These are phyloP conservation scores for Hymenoscyphus infarciens DNA, from an alignment of 2,329 filamentous ascomycete genomes.

Conservation along the genomic window DNA sequence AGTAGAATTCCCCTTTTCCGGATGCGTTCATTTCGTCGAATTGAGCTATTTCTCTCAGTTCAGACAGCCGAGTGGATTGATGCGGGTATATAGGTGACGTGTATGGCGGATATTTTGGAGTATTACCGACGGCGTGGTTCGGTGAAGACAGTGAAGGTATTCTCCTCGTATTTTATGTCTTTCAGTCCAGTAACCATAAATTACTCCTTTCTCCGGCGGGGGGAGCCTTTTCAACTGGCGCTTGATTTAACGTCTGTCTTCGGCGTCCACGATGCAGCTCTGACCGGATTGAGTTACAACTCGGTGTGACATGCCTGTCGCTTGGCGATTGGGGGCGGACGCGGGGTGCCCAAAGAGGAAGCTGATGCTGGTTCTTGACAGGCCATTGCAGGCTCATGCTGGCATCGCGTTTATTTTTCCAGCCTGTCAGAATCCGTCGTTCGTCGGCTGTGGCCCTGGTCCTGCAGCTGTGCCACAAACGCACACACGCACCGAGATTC, in stretches of 20 bases:
- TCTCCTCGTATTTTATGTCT: background rate
- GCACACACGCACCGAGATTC: constrained; percentile 14
- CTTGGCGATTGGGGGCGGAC: background rate
- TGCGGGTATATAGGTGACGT: background rate
- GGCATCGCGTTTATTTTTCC: constrained; percentile 6
- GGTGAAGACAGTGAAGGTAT: background rate
- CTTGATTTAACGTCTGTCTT: background rate
- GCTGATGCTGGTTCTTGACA: background rate
- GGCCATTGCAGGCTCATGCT: background rate
- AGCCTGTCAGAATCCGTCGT: constrained; percentile 6
- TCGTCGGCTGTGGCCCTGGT: constrained; percentile 3
- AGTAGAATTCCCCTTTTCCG: background rate
- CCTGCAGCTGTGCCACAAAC: constrained; percentile 18
- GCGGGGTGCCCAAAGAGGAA: background rate
- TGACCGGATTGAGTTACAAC: background rate
- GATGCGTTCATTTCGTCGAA: background rate
- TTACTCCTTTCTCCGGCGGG: background rate
- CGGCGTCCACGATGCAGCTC: background rate
- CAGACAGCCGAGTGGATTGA: background rate
- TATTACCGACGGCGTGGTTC: background rate
- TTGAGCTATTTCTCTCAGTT: background rate
- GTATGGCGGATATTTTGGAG: background rate
- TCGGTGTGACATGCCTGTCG: background rate
- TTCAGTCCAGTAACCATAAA: background rate
- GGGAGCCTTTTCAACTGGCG: background rate